Evolutionary conservation across 331 rosid genomes (phyloP).

Genomic region (Phaseolus coccineus): DNA sequence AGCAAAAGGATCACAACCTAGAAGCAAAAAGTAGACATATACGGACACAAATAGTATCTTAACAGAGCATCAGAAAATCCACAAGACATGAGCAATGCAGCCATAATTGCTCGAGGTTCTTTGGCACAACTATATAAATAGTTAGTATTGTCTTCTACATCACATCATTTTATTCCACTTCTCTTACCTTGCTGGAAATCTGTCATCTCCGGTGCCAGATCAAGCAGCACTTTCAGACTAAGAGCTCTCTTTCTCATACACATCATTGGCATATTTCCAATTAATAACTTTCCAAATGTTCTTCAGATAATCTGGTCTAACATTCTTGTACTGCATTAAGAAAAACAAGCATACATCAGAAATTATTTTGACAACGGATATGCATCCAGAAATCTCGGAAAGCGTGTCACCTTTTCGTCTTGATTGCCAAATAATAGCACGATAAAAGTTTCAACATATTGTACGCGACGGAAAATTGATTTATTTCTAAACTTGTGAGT

Average conservation of each 20-base stretch:
- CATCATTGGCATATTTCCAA: slow-evolving; percentile 82
- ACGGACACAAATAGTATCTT: not conserved
- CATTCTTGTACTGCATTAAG: slow-evolving; percentile 91
- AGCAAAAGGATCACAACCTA: slow-evolving; percentile 13
- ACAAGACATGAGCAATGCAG: not conserved
- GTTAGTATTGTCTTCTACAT: slow-evolving; percentile 25
- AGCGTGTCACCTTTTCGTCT: not conserved
- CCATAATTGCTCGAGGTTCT: slow-evolving; percentile 34
- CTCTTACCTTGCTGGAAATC: slow-evolving; percentile 30
- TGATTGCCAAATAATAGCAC: slow-evolving; percentile 1
- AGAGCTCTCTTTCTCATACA: slow-evolving; percentile 68
- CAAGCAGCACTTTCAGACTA: slow-evolving; percentile 40
- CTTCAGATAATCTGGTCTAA: slow-evolving; percentile 94
- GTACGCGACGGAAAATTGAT: not conserved
- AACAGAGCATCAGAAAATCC: slow-evolving; percentile 24
- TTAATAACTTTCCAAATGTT: slow-evolving; percentile 95
- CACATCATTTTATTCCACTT: slow-evolving; percentile 54
- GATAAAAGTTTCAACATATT: slow-evolving; percentile 22
- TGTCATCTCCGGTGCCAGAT: slow-evolving; percentile 36
- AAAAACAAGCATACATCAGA: slow-evolving; percentile 46
- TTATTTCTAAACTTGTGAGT: not conserved
- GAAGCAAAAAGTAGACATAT: slow-evolving; percentile 18
- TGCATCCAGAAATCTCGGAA: slow-evolving; percentile 6
- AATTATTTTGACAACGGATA: slow-evolving; percentile 25
- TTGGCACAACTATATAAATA: slow-evolving; percentile 34